Conservation (phyloP, 768 basidiomycete genomes). For the Daedaleopsis nitida region DNA sequence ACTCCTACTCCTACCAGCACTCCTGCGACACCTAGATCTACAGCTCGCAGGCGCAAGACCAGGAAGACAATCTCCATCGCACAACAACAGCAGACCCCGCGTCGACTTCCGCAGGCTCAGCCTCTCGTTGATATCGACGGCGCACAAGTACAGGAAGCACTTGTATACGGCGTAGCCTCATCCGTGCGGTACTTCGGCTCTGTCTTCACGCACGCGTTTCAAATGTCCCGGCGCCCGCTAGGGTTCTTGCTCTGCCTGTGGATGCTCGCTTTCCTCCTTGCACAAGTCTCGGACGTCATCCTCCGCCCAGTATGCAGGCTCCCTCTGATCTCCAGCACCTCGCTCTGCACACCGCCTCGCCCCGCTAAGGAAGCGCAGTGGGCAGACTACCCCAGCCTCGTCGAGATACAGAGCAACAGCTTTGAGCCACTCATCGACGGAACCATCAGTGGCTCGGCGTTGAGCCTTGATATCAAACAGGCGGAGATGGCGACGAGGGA, state of each 20-base stretch:
- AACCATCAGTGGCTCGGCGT: conserved; percentile 54
- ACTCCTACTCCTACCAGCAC: conserved; percentile 1
- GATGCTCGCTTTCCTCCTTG: conserved; percentile 47
- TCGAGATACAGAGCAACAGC: conserved; percentile 59
- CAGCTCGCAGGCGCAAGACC: conserved; percentile 9
- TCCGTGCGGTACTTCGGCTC: conserved; percentile 46
- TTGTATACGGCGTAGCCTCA: conserved; percentile 20
- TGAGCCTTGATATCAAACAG: conserved; percentile 72
- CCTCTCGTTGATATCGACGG: conserved; percentile 26
- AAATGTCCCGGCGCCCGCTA: conserved; percentile 57
- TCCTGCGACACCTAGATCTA: neutral
- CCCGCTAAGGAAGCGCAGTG: conserved; percentile 31
- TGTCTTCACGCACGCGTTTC: conserved; percentile 48
- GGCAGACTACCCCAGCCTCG: conserved; percentile 64
- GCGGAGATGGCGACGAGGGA: conserved; percentile 79
- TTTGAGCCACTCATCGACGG: conserved; percentile 67
- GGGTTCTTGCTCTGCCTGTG: conserved; percentile 53
- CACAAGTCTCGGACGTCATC: conserved; percentile 43
- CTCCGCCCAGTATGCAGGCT: conserved; percentile 63
- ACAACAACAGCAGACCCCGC: conserved; percentile 24
- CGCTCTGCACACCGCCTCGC: conserved; percentile 41
- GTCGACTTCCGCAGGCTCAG: conserved; percentile 1
- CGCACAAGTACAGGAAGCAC: conserved; percentile 21
- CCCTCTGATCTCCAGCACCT: conserved; percentile 54
- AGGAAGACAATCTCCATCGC: conserved; percentile 27